Conservation (phyloP, 2,329 filamentous ascomycete genomes). For the Trichoderma sp. region DNA sequence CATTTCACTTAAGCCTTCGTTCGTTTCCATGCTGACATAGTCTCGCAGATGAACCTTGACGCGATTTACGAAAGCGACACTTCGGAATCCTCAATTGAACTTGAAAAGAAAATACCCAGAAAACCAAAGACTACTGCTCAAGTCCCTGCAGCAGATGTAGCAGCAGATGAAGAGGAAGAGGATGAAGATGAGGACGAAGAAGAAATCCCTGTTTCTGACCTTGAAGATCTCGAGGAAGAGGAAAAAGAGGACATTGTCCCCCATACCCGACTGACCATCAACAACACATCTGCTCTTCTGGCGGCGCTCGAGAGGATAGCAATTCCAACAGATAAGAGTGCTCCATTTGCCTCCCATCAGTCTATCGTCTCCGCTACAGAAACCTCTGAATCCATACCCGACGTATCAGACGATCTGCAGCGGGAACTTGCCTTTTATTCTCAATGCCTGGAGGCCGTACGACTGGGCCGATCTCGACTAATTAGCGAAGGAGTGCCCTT, state of each 20-base stretch:
- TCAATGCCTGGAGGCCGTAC: slow-evolving; percentile 80
- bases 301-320: slow-evolving; percentile 77
- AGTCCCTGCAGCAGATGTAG: slow-evolving; percentile 42
- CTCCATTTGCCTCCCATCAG: slow-evolving; percentile 84
- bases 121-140: slow-evolving; percentile 35
- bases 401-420: slow-evolving; percentile 88
- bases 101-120: slow-evolving; percentile 71
- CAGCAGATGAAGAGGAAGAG: slow-evolving; percentile 58
- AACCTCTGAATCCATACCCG: slow-evolving; percentile 69
- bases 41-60: slow-evolving; percentile 53
- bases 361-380: slow-evolving; percentile 69
- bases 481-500: slow-evolving; percentile 85
- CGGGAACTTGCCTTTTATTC: slow-evolving; percentile 93
- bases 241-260: slow-evolving; percentile 86
- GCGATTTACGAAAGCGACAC: slow-evolving; percentile 64
- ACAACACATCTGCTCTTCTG: slow-evolving; percentile 88
- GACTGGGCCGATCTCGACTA: slow-evolving; percentile 71
- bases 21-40: background rate
- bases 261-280: slow-evolving; percentile 92
- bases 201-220: slow-evolving; percentile 86
- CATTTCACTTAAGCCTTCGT: background rate
- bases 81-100: slow-evolving; percentile 74
- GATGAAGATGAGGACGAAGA: slow-evolving; percentile 67
- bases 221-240: slow-evolving; percentile 75
- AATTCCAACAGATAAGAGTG: slow-evolving; percentile 66